These are phyloP conservation scores for Thermochaetoides thermophila DNA, from an alignment of 495 filamentous ascomycete species.

Conservation along the genomic window DNA sequence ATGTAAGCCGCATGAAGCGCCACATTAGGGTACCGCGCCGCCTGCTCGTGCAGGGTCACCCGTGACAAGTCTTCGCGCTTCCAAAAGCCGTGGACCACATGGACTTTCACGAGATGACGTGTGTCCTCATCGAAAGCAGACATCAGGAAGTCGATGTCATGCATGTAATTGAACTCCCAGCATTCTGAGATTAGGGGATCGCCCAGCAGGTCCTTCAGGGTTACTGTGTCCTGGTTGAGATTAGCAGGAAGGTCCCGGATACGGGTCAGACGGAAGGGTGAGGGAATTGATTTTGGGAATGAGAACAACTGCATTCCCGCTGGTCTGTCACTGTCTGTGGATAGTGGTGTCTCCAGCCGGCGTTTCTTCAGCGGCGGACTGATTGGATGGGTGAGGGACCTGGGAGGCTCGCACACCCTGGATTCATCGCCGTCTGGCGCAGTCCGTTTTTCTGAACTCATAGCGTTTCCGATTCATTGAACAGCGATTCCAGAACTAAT, in stretches of 20 bases:
- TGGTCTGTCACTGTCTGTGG: background rate
- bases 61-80: constrained; percentile 52
- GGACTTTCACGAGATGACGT: constrained; percentile 45
- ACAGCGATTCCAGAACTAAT: no score
- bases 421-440: background rate
- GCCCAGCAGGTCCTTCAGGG: constrained; percentile 57
- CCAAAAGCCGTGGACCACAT: constrained; percentile 82
- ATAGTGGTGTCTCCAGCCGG: constrained; percentile 7
- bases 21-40: constrained; percentile 47
- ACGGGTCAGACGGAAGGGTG: constrained; percentile 60
- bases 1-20: constrained; percentile 61
- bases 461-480: constrained; percentile 6
- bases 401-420: constrained; percentile 3
- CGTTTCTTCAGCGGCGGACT: constrained; percentile 26
- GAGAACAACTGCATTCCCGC: background rate
- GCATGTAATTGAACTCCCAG: constrained; percentile 83
- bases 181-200: constrained; percentile 72
- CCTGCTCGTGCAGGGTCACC: constrained; percentile 46
- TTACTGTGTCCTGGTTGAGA: constrained; percentile 53
- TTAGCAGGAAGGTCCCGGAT: constrained; percentile 47
- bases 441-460: no score
- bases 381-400: constrained; percentile 23
- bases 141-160: constrained; percentile 63
- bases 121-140: constrained; percentile 54
- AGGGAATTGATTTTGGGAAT: constrained; percentile 18